These are phyloP conservation scores for Sporothrix euskadiensis DNA, from an alignment of 2,329 filamentous ascomycete species.

Conservation along the genomic window DNA sequence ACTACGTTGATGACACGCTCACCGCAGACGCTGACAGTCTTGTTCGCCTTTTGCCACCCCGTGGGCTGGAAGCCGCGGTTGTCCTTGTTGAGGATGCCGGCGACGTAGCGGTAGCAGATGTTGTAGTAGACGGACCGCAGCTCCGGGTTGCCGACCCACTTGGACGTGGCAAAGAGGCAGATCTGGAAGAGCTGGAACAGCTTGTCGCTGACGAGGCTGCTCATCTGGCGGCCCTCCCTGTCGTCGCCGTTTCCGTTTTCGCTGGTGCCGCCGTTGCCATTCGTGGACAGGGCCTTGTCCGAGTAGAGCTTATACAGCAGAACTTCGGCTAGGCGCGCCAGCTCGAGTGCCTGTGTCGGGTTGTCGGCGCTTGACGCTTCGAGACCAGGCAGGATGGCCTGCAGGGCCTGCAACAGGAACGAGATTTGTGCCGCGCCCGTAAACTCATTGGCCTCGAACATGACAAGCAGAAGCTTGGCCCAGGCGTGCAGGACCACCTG, in stretches of 20 bases:
- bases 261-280: neutral
- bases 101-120: constrained; percentile 84
- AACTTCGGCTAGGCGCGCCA: constrained; percentile 73
- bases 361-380: constrained; percentile 73
- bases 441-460: constrained; percentile 80
- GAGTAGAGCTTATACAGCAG: constrained; percentile 72
- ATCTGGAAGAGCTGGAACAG: constrained; percentile 89
- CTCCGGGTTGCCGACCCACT: constrained; percentile 67
- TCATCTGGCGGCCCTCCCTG: constrained; percentile 50
- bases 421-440: constrained; percentile 69
- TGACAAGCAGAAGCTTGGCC: constrained; percentile 80
- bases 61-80: constrained; percentile 48
- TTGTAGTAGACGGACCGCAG: constrained; percentile 86
- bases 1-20: constrained; percentile 80
- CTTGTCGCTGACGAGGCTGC: constrained; percentile 82
- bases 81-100: constrained; percentile 60
- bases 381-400: constrained; percentile 83
- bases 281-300: constrained; percentile 36
- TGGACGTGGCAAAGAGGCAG: constrained; percentile 75
- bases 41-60: constrained; percentile 64
- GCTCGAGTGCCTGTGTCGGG: constrained; percentile 68
- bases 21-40: constrained; percentile 67
- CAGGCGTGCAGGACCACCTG: constrained; percentile 75
- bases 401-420: constrained; percentile 82
- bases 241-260: constrained; percentile 36